phyloP scores from a whole-genome alignment of 2,329 filamentous ascomycete species.

The Alternaria triticina region DNA sequence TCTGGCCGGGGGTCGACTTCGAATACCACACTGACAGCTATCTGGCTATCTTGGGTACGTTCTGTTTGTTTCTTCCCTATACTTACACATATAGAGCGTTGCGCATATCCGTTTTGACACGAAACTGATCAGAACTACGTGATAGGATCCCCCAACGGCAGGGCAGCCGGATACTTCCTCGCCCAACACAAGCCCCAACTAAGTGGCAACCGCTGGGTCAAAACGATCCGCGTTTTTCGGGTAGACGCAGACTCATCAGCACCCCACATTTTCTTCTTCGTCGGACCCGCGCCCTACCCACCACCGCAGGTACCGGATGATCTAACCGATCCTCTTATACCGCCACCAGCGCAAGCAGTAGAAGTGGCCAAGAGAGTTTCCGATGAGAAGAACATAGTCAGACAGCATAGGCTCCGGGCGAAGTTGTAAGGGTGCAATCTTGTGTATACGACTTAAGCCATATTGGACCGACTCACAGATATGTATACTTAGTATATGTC shows the following conservation, averaged over 20 bases:
- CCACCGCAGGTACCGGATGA: not conserved
- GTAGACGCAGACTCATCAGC: not conserved
- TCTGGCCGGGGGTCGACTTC: not conserved
- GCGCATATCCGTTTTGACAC: not conserved
- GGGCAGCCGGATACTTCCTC: slow-evolving; percentile 1
- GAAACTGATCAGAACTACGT: not conserved
- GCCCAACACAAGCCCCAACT: slow-evolving; percentile 4
- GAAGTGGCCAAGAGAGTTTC: not conserved
- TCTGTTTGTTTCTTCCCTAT: not conserved
- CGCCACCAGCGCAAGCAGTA: not conserved
- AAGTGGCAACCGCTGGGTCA: not conserved
- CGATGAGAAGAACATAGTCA: slow-evolving; percentile 5
- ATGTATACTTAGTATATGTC: not conserved
- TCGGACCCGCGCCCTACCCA: not conserved
- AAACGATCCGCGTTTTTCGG: not conserved
- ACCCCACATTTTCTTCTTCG: not conserved
- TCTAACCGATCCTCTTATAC: not conserved
- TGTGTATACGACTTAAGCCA: not conserved
- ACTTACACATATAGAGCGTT: not conserved
- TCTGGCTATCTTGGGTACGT: slow-evolving; percentile 4
- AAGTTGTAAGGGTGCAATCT: not conserved
- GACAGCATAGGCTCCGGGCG: slow-evolving; percentile 6
- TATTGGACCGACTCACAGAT: not conserved
- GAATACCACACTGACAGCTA: not conserved
- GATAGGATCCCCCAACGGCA: slow-evolving; percentile 2